Evolutionary conservation across 345 rosid species (phyloP), one percentile per base, ranked within the genome.

Genomic region (Abelmoschus esculentus): DNA sequence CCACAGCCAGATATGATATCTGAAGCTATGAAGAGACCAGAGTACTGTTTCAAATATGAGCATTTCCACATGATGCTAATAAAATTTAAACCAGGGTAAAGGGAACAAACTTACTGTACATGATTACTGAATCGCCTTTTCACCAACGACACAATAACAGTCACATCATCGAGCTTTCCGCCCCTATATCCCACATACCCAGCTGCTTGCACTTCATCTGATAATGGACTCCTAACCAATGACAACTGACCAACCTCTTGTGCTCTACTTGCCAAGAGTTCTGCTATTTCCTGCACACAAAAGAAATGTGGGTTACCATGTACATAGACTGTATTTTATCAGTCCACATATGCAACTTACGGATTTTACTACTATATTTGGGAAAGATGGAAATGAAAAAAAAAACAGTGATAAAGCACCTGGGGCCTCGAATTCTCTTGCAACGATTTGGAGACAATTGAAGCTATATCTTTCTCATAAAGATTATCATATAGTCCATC

Each of bases 401-500:
- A 28, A 6, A 22, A 42, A 9, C 22, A 40, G 49, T 47, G 57
- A 71, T 8, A 26, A 26, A 65, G 77, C 19, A 89, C 96, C 92
- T 86, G 83, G 80, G 87, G 88, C 73, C 81, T 76, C 53, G 72
- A 73, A 70, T 73, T 64, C 42, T 83, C 83, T 69, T 83, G 77
- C 76, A 84, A 69, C 34, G 86, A 82, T 63, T 65, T 78, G 74
- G 70, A 49, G 72, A 80, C 80, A 31, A 85, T 66, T 38, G 81
- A 81, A 76, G 79, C 85, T 60, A 91, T 84, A 74, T 86, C 89
- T 85, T 77, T 79, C 67, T 82, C 86, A n/a, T 83, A 89, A 6
- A 91, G 76, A 70, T 91, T 91, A 80, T 91, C 84, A 73, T 86
- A 89, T 57, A 91, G 89, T 53, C 97, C 96, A 84, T 88, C 85